A percentile compares a stretch with the other conserved stretches of the same genome.
These are phyloP conservation scores for Phaeophleospora eucalypticola DNA, from an alignment of 2,329 filamentous ascomycete species.

Conservation along the genomic window DNA sequence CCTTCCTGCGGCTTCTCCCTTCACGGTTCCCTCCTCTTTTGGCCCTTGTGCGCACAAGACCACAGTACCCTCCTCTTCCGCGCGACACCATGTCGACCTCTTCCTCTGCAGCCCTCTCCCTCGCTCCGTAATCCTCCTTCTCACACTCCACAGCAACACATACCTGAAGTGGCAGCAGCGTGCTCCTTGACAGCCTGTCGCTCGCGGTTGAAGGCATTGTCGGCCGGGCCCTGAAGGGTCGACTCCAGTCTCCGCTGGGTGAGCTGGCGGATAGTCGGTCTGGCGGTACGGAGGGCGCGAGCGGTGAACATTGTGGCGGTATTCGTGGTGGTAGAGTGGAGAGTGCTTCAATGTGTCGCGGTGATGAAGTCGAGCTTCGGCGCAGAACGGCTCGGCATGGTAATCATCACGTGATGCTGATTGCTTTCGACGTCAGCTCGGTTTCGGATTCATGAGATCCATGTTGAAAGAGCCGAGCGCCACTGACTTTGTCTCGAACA, in stretches of 20 bases:
- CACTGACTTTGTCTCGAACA: too few species aligned
- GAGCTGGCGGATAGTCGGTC: constrained; percentile 28
- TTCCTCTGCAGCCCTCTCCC: background rate
- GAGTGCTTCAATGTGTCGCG: too few species aligned
- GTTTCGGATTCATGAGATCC: too few species aligned
- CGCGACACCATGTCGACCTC: background rate
- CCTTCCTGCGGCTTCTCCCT: background rate
- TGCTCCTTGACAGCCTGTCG: constrained; percentile 86
- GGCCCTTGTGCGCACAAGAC: background rate
- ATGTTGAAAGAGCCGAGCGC: too few species aligned
- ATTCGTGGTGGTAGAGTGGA: constrained; percentile 7
- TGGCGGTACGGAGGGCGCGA: constrained; percentile 23
- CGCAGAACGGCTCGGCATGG: too few species aligned
- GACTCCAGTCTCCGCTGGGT: constrained; percentile 21
- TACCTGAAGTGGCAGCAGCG: constrained; percentile 77
- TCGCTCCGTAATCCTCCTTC: background rate
- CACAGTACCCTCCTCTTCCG: background rate
- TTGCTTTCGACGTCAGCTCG: background rate
- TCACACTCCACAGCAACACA: constrained; percentile 35
- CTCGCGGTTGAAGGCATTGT: constrained; percentile 94
- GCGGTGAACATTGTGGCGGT: constrained; percentile 26
- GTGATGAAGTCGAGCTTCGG: background rate
- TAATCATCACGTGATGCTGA: background rate
- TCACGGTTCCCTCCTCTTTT: background rate
- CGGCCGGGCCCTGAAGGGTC: constrained; percentile 55